Percentiles rank a stretch among this genome's conserved stretches.
Conservation (phyloP, 768 basidiomycete genomes). For the Mycena capillaripes region DNA sequence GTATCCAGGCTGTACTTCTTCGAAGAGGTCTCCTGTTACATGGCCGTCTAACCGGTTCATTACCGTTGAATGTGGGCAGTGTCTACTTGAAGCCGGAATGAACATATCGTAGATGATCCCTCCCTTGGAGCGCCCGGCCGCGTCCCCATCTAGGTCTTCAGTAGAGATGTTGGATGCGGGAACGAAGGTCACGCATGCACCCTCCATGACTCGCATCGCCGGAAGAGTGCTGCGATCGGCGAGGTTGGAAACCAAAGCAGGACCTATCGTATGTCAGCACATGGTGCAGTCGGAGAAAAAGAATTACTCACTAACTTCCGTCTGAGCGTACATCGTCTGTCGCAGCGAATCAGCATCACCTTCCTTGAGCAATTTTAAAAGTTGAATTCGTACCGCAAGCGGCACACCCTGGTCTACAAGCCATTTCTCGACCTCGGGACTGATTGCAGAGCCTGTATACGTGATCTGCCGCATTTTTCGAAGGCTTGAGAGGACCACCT, state of each 20-base stretch:
- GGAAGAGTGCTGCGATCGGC: background rate
- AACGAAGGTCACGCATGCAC: slow-evolving; percentile 1
- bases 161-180: background rate
- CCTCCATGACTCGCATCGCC: slow-evolving; percentile 24
- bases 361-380: no score
- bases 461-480: no score
- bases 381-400: no score
- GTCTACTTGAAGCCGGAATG: slow-evolving; percentile 12
- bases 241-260: slow-evolving; percentile 13
- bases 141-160: slow-evolving; percentile 20
- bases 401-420: no score
- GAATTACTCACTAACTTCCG: slow-evolving; percentile 11
- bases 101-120: slow-evolving; percentile 24
- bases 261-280: background rate
- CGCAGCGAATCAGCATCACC: no score
- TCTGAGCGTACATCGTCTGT: background rate
- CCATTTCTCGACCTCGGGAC: no score
- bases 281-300: background rate
- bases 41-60: slow-evolving; percentile 37
- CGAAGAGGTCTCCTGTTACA: slow-evolving; percentile 44
- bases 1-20: slow-evolving; percentile 39
- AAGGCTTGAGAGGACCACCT: no score
- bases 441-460: no score
- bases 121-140: background rate
- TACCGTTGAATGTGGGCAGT: slow-evolving; percentile 29